Evolutionary conservation across 192 early-diverging fungal genomes (phyloP).

Genomic region (Podila minutissima): DNA sequence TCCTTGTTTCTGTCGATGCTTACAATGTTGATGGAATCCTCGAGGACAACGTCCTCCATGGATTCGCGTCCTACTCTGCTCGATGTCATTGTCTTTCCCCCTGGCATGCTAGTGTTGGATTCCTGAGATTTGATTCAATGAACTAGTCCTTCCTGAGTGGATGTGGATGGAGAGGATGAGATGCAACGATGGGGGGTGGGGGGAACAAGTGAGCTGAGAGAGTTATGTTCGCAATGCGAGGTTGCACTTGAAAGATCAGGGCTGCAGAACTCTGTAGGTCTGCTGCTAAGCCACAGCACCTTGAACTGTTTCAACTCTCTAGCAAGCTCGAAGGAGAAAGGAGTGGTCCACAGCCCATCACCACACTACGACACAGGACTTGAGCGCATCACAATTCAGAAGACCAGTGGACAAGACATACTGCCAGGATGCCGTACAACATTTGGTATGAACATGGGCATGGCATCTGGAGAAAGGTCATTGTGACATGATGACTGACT

Average conservation of each 20-base stretch:
- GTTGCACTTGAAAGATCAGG: too few relatives aligned
- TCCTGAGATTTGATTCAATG: background rate
- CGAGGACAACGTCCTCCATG: conserved; percentile 27
- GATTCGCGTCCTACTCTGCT: conserved; percentile 8
- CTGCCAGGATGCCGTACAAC: conserved; percentile 37
- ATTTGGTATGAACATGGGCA: conserved; percentile 23
- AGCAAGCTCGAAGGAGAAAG: too few relatives aligned
- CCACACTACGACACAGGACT: background rate
- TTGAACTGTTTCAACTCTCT: too few relatives aligned
- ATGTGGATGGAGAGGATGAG: too few relatives aligned
- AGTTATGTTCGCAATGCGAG: too few relatives aligned
- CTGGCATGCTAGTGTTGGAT: conserved; percentile 26
- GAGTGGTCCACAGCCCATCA: background rate
- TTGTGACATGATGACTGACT: background rate
- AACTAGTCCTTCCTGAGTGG: too few relatives aligned
- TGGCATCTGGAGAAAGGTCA: background rate
- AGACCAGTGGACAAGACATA: background rate
- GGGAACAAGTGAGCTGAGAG: too few relatives aligned
- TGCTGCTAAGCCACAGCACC: too few relatives aligned
- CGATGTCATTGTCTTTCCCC: conserved; percentile 31
- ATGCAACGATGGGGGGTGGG: too few relatives aligned
- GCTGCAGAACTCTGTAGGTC: too few relatives aligned
- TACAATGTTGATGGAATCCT: conserved; percentile 50
- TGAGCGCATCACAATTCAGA: background rate
- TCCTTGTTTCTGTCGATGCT: background rate